phyloP scores from a whole-genome alignment of 495 filamentous ascomycete species.

The Cladorrhinum samala region DNA sequence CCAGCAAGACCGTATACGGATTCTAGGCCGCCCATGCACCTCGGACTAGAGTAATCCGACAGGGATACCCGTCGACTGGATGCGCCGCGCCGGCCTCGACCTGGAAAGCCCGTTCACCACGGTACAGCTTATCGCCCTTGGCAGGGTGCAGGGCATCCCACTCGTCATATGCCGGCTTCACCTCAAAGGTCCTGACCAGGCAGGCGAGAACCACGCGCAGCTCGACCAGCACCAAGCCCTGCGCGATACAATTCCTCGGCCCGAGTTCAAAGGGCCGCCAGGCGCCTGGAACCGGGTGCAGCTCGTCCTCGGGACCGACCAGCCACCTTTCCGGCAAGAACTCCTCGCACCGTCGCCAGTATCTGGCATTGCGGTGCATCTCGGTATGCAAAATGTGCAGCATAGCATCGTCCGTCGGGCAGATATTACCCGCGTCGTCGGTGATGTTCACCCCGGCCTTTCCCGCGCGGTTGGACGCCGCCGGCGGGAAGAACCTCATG shows the following conservation, averaged over 20 bases:
- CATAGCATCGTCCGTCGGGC: neutral
- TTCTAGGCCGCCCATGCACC: no score
- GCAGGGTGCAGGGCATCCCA: neutral
- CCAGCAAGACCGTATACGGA: no score
- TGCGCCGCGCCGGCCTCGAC: slow-evolving; percentile 1
- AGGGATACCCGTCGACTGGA: slow-evolving; percentile 7
- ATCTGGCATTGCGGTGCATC: neutral
- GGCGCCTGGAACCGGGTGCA: slow-evolving; percentile 9
- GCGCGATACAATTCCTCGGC: slow-evolving; percentile 37
- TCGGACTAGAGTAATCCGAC: neutral
- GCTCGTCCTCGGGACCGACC: neutral
- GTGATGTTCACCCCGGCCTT: neutral
- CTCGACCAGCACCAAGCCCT: neutral
- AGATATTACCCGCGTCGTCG: neutral
- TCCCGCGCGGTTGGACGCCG: neutral
- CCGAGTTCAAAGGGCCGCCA: slow-evolving; percentile 40
- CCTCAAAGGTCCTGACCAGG: slow-evolving; percentile 1
- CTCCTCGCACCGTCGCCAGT: neutral
- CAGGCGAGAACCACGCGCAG: neutral
- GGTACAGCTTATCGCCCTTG: neutral
- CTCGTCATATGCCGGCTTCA: slow-evolving; percentile 5
- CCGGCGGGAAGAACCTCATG: neutral
- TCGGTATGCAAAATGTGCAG: neutral
- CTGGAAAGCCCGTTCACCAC: slow-evolving; percentile 6
- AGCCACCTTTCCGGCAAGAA: neutral